These are phyloP conservation scores for Cladorrhinum samala DNA, from an alignment of 495 filamentous ascomycete species.

Conservation along the genomic window DNA sequence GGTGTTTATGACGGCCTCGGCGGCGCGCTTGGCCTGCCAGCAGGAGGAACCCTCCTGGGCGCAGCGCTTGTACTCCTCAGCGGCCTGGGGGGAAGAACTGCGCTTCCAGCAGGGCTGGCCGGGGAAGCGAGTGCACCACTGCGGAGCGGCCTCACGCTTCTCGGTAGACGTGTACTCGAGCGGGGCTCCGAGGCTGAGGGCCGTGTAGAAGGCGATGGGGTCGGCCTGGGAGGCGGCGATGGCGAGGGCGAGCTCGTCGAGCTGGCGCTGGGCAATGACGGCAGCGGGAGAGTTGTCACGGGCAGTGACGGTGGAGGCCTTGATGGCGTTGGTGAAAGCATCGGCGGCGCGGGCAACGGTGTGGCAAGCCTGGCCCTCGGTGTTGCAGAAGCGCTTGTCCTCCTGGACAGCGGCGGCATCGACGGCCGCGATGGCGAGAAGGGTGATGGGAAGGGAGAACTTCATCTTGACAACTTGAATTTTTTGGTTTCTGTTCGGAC, in stretches of 20 bases:
- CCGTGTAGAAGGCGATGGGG: constrained; percentile 21
- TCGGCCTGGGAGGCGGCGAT: constrained; percentile 24
- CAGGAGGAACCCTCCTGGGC: not conserved
- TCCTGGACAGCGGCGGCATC: constrained; percentile 18
- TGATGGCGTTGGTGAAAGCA: constrained; percentile 27
- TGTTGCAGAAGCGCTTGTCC: constrained; percentile 24
- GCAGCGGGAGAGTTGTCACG: constrained; percentile 17
- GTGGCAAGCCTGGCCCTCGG: constrained; percentile 31
- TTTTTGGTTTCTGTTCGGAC: not conserved
- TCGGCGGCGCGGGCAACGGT: constrained; percentile 34
- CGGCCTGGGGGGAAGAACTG: not conserved
- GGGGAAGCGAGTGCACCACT: constrained; percentile 19
- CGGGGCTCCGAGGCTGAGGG: constrained; percentile 10
- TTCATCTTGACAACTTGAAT: constrained; percentile 29
- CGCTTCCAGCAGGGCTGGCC: constrained; percentile 33
- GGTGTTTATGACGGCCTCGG: constrained; percentile 18
- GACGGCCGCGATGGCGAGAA: constrained; percentile 27
- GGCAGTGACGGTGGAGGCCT: constrained; percentile 9
- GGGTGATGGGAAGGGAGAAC: constrained; percentile 26
- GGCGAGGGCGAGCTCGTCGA: constrained; percentile 25
- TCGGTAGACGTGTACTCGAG: constrained; percentile 5
- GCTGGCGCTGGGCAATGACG: constrained; percentile 20
- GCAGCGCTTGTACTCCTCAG: not conserved
- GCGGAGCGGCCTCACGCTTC: constrained; percentile 23
- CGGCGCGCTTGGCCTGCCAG: constrained; percentile 14